Conservation (phyloP, 1,139 yeast species). For the Pichia sp. region DNA sequence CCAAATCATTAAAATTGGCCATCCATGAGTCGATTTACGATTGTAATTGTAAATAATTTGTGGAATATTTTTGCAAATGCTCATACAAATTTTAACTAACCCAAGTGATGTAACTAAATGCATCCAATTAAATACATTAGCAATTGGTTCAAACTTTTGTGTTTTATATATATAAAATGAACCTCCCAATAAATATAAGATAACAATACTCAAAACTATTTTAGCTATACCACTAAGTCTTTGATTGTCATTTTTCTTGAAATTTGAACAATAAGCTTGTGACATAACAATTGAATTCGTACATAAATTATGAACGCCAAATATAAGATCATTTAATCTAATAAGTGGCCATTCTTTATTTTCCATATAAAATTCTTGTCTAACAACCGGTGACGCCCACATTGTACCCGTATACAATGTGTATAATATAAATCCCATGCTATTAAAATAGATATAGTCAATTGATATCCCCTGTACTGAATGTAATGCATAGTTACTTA, state of each 20-base stretch:
- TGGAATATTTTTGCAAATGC: conserved; percentile 46
- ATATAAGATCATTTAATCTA: conserved; percentile 27
- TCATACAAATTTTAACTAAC: conserved; percentile 41
- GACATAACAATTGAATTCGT: conserved; percentile 24
- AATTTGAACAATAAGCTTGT: conserved; percentile 29
- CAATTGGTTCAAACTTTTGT: conserved; percentile 11
- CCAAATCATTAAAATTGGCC: conserved; percentile 31
- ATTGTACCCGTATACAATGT: conserved; percentile 25
- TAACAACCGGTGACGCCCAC: conserved; percentile 19
- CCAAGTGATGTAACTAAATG: conserved; percentile 33
- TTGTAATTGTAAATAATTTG: conserved; percentile 45
- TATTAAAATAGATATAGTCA: conserved; percentile 29
- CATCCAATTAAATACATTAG: conserved; percentile 24
- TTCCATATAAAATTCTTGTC: conserved; percentile 25
- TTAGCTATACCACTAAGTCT: conserved; percentile 20
- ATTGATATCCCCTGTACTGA: conserved; percentile 31
- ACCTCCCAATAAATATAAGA: conserved; percentile 13
- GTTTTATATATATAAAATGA: conserved; percentile 15
- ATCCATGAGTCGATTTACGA: conserved; percentile 50
- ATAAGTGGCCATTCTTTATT: conserved; percentile 26
- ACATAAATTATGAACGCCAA: conserved; percentile 26
- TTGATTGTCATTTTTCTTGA: conserved; percentile 29
- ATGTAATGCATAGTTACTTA: conserved; percentile 25
- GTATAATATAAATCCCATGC: conserved; percentile 28
- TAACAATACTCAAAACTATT: conserved; percentile 15